These are phyloP conservation scores for Ceratobasidium sp. DNA, from an alignment of 1,284 basidiomycete species.

Conservation along the genomic window DNA sequence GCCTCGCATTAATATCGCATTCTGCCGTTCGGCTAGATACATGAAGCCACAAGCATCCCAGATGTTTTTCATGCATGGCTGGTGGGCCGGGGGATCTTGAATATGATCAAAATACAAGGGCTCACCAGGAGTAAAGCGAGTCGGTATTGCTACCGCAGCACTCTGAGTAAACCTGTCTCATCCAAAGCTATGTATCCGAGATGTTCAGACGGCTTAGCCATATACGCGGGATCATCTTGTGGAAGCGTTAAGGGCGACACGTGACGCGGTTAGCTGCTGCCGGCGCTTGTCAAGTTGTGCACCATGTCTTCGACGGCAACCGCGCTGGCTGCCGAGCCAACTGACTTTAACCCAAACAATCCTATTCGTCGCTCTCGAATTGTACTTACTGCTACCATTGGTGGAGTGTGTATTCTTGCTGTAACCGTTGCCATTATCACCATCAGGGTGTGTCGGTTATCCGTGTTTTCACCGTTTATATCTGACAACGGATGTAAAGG, in stretches of 20 bases:
- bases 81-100: too few relatives aligned
- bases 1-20: background rate
- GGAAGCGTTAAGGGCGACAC: too few relatives aligned
- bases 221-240: too few relatives aligned
- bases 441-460: slow-evolving; percentile 10
- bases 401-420: slow-evolving; percentile 27
- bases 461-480: background rate
- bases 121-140: too few relatives aligned
- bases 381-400: slow-evolving; percentile 32
- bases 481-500: background rate
- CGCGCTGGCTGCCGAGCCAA: background rate
- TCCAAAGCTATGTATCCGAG: too few relatives aligned
- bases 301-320: slow-evolving; percentile 4
- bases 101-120: too few relatives aligned
- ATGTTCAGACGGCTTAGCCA: too few relatives aligned
- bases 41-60: background rate
- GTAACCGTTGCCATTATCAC: slow-evolving; percentile 27
- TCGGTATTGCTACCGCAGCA: too few relatives aligned
- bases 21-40: background rate
- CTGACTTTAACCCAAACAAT: slow-evolving; percentile 10
- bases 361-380: slow-evolving; percentile 25
- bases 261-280: too few relatives aligned
- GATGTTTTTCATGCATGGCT: background rate
- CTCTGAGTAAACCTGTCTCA: too few relatives aligned
- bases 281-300: too few relatives aligned